Percentiles rank a stretch among this genome's conserved stretches.
These are phyloP conservation scores for Phytophthora ohioensis DNA, from an alignment of 352 stramenopile genomes.

Conservation along the genomic window DNA sequence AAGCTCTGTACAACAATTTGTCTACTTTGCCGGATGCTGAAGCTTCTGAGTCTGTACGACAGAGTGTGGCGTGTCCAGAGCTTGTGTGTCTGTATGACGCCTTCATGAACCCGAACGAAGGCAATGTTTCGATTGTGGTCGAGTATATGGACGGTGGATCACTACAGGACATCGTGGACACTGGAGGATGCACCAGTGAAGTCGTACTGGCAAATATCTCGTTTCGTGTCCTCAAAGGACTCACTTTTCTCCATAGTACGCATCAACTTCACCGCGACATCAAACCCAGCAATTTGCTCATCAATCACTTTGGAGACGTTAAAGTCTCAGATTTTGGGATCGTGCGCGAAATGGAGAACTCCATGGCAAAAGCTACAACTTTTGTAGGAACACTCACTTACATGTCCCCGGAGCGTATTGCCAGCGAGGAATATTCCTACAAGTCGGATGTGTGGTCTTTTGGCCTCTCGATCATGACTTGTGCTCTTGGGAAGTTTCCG, in stretches of 20 bases:
- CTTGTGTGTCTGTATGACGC: slow-evolving; percentile 95
- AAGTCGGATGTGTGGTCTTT: slow-evolving; percentile 91
- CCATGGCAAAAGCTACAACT: slow-evolving; percentile 86
- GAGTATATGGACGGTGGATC: slow-evolving; percentile 97
- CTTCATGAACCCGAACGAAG: slow-evolving; percentile 93
- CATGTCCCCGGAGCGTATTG: slow-evolving; percentile 95
- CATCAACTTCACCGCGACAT: slow-evolving; percentile 95
- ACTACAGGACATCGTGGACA: slow-evolving; percentile 93
- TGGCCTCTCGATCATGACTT: slow-evolving; percentile 90
- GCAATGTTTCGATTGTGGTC: slow-evolving; percentile 94
- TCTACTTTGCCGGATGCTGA: slow-evolving; percentile 74
- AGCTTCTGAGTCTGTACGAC: slow-evolving; percentile 29
- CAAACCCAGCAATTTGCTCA: slow-evolving; percentile 95
- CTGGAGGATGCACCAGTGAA: slow-evolving; percentile 87
- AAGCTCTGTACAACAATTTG: slow-evolving; percentile 89
- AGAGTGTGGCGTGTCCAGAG: slow-evolving; percentile 74
- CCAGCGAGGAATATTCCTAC: slow-evolving; percentile 90
- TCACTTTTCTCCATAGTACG: slow-evolving; percentile 91
- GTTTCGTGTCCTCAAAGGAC: slow-evolving; percentile 84
- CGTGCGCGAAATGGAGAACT: slow-evolving; percentile 88
- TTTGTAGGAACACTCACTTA: slow-evolving; percentile 95
- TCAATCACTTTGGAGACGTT: slow-evolving; percentile 92
- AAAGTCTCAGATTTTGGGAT: slow-evolving; percentile 92
- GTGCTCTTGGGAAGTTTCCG: slow-evolving; percentile 89
- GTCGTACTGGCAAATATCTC: slow-evolving; percentile 91